These are phyloP conservation scores for Tricholoma terreum DNA, from an alignment of 768 basidiomycete species.

Conservation along the genomic window DNA sequence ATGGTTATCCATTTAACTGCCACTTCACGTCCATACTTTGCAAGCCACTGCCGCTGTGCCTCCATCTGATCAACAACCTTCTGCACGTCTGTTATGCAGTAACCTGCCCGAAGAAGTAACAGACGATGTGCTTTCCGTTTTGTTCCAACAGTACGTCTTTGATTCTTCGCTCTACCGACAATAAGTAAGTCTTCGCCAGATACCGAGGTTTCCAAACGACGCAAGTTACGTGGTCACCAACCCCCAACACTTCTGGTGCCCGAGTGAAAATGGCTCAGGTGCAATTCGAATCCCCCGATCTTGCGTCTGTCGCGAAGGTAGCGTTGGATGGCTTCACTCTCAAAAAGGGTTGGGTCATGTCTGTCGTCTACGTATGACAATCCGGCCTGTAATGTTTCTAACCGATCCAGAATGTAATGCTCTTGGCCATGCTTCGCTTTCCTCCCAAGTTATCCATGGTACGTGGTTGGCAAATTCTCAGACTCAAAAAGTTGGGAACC, in stretches of 20 bases:
- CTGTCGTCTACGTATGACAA: slow-evolving; percentile 61
- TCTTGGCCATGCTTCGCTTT: background rate
- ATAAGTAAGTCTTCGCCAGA: slow-evolving; percentile 37
- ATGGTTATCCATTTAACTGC: slow-evolving; percentile 21
- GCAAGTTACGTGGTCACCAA: slow-evolving; percentile 66
- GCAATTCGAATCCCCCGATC: slow-evolving; percentile 69
- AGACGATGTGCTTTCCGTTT: slow-evolving; percentile 77
- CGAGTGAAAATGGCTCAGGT: slow-evolving; percentile 81
- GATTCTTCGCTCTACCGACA: background rate
- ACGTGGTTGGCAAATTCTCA: background rate
- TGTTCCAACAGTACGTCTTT: slow-evolving; percentile 85
- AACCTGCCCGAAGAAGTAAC: slow-evolving; percentile 92
- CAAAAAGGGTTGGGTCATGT: slow-evolving; percentile 85
- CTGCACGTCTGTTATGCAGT: slow-evolving; percentile 67
- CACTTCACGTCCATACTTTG: slow-evolving; percentile 29
- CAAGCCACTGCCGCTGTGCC: slow-evolving; percentile 42
- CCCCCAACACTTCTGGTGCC: slow-evolving; percentile 59
- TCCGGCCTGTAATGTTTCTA: background rate
- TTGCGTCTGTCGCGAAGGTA: slow-evolving; percentile 75
- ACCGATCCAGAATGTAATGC: slow-evolving; percentile 4
- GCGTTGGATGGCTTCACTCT: slow-evolving; percentile 83
- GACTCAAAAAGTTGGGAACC: too few relatives aligned
- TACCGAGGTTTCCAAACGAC: slow-evolving; percentile 80
- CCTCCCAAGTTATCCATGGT: background rate
- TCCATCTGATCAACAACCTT: slow-evolving; percentile 49